Conservation (phyloP, 768 basidiomycete species). For the Clathrus columnatus region DNA sequence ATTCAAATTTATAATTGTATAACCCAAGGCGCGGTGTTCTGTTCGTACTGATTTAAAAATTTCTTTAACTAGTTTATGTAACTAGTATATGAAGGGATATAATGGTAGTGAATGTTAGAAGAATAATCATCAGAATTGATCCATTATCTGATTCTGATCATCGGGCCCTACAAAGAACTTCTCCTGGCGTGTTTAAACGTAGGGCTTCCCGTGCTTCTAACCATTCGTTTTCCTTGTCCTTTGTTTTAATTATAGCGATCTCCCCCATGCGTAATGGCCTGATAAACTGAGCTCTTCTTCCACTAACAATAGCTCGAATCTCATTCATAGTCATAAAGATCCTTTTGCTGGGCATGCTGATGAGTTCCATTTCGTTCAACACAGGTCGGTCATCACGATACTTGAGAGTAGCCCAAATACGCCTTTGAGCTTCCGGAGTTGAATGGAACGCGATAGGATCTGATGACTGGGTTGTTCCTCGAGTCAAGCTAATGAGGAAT, state of each 20-base stretch:
- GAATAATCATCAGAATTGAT: no score
- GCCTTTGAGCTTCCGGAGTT: conserved; percentile 54
- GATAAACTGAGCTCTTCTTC: conserved; percentile 70
- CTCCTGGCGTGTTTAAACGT: conserved; percentile 66
- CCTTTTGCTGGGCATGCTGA: conserved; percentile 77
- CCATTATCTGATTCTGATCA: conserved; percentile 18
- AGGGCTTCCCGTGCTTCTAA: conserved; percentile 91
- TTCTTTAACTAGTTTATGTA: no score
- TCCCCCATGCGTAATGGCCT: conserved; percentile 88
- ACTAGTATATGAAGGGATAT: no score
- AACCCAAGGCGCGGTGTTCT: no score
- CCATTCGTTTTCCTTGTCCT: conserved; percentile 67
- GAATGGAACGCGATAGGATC: conserved; percentile 53
- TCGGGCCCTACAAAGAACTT: conserved; percentile 77
- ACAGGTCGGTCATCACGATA: conserved; percentile 88
- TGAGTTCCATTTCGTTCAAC: conserved; percentile 65
- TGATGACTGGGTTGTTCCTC: conserved; percentile 61
- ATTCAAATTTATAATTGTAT: no score
- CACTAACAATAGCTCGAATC: conserved; percentile 70
- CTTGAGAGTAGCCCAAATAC: conserved; percentile 93
- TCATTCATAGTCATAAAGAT: conserved; percentile 69
- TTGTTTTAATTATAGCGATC: conserved; percentile 76
- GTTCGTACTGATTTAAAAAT: no score
- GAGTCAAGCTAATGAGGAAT: conserved; percentile 74
- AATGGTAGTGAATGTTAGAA: no score